A percentile compares a stretch with the other conserved stretches of the same genome.
Evolutionary conservation across 23 red algal genomes (phyloP).

Genomic region (Gracilaria domingensis): DNA sequence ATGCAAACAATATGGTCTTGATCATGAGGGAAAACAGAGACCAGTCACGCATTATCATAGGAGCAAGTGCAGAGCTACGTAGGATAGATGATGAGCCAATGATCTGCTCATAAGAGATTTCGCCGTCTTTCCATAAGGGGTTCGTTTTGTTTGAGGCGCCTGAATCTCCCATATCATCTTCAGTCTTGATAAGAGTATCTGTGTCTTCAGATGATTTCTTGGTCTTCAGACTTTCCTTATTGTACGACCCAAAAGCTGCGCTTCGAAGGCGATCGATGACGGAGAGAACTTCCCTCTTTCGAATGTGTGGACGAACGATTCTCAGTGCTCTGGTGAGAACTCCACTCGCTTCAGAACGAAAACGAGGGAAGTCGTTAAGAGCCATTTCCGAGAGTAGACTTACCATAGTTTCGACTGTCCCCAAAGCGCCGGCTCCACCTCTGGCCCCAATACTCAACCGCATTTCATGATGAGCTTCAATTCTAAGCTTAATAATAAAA

Average conservation of each 20-base stretch:
- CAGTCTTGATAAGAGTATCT: constrained; percentile 7
- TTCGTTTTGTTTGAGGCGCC: background rate
- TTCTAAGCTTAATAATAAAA: constrained; percentile 84
- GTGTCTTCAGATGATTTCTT: background rate
- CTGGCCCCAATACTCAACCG: constrained; percentile 59
- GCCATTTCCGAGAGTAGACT: constrained; percentile 53
- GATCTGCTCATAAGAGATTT: constrained; percentile 75
- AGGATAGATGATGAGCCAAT: constrained; percentile 78
- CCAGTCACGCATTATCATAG: constrained; percentile 82
- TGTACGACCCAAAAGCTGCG: constrained; percentile 24
- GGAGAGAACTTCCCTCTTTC: constrained; percentile 24
- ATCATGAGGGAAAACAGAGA: constrained; percentile 54
- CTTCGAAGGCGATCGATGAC: constrained; percentile 41
- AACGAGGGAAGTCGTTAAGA: constrained; percentile 82
- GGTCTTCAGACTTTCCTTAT: background rate
- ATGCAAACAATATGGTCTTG: constrained; percentile 44
- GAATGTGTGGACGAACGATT: constrained; percentile 44
- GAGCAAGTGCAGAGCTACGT: constrained; percentile 63
- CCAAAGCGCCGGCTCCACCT: constrained; percentile 40
- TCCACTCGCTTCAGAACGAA: constrained; percentile 78
- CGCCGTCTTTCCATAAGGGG: background rate
- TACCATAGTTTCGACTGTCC: constrained; percentile 38
- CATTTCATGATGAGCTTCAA: constrained; percentile 84
- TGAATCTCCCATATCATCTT: background rate
- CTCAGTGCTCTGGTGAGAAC: constrained; percentile 74